Percentiles rank a stretch among this genome's conserved stretches.
Evolutionary conservation across 305 asterid species (phyloP).

Genomic region (Rubia balearica): DNA sequence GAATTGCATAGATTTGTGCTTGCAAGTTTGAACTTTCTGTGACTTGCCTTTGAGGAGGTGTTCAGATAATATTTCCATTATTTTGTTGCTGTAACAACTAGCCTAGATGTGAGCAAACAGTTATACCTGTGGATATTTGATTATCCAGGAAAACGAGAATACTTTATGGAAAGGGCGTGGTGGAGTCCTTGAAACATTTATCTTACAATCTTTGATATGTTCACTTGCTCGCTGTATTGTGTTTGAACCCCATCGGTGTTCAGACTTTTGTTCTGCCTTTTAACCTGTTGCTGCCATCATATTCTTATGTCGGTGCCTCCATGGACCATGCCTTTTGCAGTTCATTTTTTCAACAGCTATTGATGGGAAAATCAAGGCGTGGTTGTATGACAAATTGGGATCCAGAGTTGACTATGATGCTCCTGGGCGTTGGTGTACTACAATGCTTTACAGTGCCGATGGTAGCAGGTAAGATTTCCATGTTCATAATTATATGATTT

Average conservation of each 20-base stretch:
- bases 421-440: conserved; percentile 89
- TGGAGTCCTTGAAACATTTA: too few relatives aligned
- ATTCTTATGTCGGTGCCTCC: background rate
- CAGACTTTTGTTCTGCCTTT: background rate
- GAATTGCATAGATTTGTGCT: background rate
- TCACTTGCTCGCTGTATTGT: too few relatives aligned
- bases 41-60: background rate
- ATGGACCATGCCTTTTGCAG: conserved; percentile 27
- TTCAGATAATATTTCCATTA: background rate
- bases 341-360: conserved; percentile 72
- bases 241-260: background rate
- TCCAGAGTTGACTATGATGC: conserved; percentile 88
- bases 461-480: conserved; percentile 52
- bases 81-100: background rate
- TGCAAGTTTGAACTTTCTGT: background rate
- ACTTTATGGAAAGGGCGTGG: background rate
- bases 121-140: background rate
- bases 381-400: conserved; percentile 80
- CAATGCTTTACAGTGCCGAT: conserved; percentile 84
- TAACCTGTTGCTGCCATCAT: background rate
- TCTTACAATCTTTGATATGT: background rate
- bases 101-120: background rate
- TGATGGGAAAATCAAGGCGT: conserved; percentile 84
- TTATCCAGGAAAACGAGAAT: background rate
- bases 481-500: too few relatives aligned